Evolutionary conservation across 805 yeast species (phyloP).

Genomic region (Myxozyma vanderwaltii): DNA sequence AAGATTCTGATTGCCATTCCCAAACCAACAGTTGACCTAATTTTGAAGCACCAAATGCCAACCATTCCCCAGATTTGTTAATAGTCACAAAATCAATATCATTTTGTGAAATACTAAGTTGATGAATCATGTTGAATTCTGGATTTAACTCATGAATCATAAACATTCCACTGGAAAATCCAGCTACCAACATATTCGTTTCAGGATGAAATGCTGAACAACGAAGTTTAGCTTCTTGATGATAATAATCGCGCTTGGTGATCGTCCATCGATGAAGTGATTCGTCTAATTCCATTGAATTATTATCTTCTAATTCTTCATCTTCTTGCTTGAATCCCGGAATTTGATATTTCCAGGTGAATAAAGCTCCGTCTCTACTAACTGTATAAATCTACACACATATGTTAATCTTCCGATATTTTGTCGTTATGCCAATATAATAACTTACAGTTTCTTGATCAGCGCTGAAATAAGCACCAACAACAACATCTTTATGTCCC

Average conservation of each 20-base stretch:
- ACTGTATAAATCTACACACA: slow-evolving; percentile 68
- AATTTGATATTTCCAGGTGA: slow-evolving; percentile 83
- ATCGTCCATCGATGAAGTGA: slow-evolving; percentile 71
- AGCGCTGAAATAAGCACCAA: slow-evolving; percentile 83
- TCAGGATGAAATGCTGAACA: slow-evolving; percentile 82
- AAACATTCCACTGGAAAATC: slow-evolving; percentile 87
- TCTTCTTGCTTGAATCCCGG: slow-evolving; percentile 51
- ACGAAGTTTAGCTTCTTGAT: slow-evolving; percentile 67
- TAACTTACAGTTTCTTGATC: slow-evolving; percentile 66
- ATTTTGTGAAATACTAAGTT: slow-evolving; percentile 87
- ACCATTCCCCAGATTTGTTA: slow-evolving; percentile 91
- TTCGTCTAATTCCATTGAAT: slow-evolving; percentile 42
- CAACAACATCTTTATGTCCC: slow-evolving; percentile 88
- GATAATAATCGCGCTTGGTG: slow-evolving; percentile 71
- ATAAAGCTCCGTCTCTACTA: slow-evolving; percentile 92
- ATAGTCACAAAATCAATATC: slow-evolving; percentile 80
- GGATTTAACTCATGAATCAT: slow-evolving; percentile 81
- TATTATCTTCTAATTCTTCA: slow-evolving; percentile 48
- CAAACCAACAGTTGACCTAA: slow-evolving; percentile 93
- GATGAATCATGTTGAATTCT: slow-evolving; percentile 76
- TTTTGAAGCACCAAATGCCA: slow-evolving; percentile 88
- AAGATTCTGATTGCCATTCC: slow-evolving; percentile 98
- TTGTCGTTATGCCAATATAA: neutral
- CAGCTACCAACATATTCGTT: slow-evolving; percentile 76
- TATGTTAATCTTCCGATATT: neutral